Evolutionary conservation across 2,329 filamentous ascomycete genomes (phyloP).

Genomic region (Scedosporium aurantiacum): DNA sequence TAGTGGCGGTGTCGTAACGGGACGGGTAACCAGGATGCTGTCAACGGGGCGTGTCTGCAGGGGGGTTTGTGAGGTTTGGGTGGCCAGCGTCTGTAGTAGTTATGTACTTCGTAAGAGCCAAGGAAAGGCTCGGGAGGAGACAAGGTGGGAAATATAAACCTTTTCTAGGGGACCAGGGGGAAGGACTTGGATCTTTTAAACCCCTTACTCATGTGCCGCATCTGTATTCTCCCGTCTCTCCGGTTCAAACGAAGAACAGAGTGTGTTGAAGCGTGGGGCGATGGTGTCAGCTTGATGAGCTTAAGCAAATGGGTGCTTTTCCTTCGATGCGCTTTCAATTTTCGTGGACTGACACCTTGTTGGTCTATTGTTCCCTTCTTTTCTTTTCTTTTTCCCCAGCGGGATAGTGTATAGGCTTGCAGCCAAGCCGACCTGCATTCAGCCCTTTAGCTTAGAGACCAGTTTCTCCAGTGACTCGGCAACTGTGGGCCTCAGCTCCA

Average conservation of each 20-base stretch:
- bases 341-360: not conserved
- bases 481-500: not conserved
- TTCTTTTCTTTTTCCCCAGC: not conserved
- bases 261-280: not conserved
- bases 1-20: not conserved
- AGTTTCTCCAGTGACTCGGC: not conserved
- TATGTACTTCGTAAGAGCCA: too few species aligned
- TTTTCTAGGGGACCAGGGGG: not conserved
- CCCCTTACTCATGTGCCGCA: not conserved
- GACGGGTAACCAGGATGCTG: not conserved
- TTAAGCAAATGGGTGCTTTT: not conserved
- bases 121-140: not conserved
- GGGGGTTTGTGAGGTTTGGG: not conserved
- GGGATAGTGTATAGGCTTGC: not conserved
- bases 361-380: not conserved
- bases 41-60: not conserved
- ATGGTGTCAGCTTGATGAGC: not conserved
- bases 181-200: not conserved
- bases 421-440: not conserved
- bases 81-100: not conserved
- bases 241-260: not conserved
- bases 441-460: not conserved
- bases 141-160: not conserved
- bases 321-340: not conserved
- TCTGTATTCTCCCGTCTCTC: not conserved